Conservation (phyloP, 176 grass and related monocot species). For the Pontederia crassipes region DNA sequence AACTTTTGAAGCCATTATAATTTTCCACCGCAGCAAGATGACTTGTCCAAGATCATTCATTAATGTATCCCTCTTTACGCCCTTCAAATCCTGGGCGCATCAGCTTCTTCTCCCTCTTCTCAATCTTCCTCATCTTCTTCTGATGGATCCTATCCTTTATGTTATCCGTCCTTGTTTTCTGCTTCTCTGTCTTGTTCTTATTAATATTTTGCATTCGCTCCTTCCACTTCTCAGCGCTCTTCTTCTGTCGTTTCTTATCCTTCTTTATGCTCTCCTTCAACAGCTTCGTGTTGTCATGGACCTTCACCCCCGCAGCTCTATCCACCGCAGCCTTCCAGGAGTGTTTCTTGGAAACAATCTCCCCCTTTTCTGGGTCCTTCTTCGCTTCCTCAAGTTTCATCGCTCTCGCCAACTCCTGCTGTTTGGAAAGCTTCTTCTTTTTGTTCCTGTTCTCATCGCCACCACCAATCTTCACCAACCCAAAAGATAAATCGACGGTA, state of each 20-base stretch:
- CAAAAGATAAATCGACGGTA: constrained; percentile 44
- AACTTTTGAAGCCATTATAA: no score
- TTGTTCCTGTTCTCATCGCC: constrained; percentile 49
- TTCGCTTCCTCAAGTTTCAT: constrained; percentile 55
- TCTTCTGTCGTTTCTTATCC: constrained; percentile 57
- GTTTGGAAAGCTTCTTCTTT: constrained; percentile 58
- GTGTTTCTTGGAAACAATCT: constrained; percentile 16
- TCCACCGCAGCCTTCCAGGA: constrained; percentile 70
- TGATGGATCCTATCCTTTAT: constrained; percentile 63
- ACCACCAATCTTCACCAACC: constrained; percentile 32
- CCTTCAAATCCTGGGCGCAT: constrained; percentile 87
- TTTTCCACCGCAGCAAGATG: no score
- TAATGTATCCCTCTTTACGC: constrained; percentile 74
- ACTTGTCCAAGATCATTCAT: constrained; percentile 22
- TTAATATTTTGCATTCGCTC: constrained; percentile 42
- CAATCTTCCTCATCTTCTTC: constrained; percentile 67
- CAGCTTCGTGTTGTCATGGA: constrained; percentile 78
- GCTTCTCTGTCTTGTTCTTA: constrained; percentile 42
- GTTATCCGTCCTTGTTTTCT: constrained; percentile 51
- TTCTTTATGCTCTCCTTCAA: constrained; percentile 80
- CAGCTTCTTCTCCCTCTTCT: constrained; percentile 94
- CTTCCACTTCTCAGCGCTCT: constrained; percentile 50
- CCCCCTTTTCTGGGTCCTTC: constrained; percentile 59
- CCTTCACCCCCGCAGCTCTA: constrained; percentile 69
- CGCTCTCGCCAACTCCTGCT: constrained; percentile 55